Evolutionary conservation across 306 rosid species (phyloP), one percentile per base, ranked within the genome.

Genomic region (Cicer judaicum): DNA sequence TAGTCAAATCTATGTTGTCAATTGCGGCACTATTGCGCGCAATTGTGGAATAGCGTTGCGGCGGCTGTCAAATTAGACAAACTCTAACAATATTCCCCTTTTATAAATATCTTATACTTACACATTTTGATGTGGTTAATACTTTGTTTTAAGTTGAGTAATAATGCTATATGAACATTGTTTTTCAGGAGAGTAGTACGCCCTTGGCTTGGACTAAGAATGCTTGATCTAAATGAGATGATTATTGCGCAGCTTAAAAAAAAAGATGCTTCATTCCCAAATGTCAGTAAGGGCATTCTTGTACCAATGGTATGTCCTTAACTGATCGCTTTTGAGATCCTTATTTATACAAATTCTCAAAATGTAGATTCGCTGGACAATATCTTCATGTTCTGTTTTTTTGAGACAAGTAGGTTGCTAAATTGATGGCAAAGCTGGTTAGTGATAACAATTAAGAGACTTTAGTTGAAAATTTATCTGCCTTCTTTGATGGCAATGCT

Each of bases 141-240:
- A 19, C 49, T 64, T 59, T 4, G 29, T 54, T 29, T 64, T 16
- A 77, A 43, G 55, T 60, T 60, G 75, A 64, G 24, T 61, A 68
- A 34, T 50, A 57, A 67, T 48, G 53, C 19, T 47, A 48, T 47
- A 48, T 59, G 18, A 68, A 64, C 15, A 29, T 72, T 62, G 24
- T 68, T 65, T 1, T 44, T 75, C 88, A 94, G 97, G 89, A 92
- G 96, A 80, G 96, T 94, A 78, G 70, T 94, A 64, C 86, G 99
- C 29, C 97, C 97, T 50, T 94, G 97, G 97, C 93, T 91, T 71
- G 99, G 97, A 63, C 48, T 94, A 74, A 92, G 89, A 85, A 90
- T 94, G 99, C 78, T 94, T 53, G 96, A 90, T 68, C 93, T 94
- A 13, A 94, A 87, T 52, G 89, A 92, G 44, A 90, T 86, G 93